Evolutionary conservation across 257 asterid genomes (phyloP), one percentile per base, ranked within the genome.

Genomic region (Verbena officinalis): DNA sequence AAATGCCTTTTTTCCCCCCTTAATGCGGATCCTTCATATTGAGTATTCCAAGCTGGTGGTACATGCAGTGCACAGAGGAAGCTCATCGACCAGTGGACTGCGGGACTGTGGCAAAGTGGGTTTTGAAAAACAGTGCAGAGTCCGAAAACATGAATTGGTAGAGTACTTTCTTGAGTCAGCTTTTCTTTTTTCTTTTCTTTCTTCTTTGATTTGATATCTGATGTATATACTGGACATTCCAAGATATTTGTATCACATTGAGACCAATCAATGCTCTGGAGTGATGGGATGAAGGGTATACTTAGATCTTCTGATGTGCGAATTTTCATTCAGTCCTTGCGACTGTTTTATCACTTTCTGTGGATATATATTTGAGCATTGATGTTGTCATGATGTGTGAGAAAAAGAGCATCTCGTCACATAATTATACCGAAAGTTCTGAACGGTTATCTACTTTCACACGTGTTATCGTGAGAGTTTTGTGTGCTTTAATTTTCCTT

Each of bases 71-170:
- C 74, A 86, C 88, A 30, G 99, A 94, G 84, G 99, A 94, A 79
- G 99, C 99, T 58, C 99, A 94, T 77, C 90, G 99, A 22, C 99
- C 99, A 0, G 99, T 94, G 74, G 95, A 85, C 77, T 94, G 99
- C 56, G 96, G 76, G 55, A 94, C 96, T 40, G 99, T 94, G 64
- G 80, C 91, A 14, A 90, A 84, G 72, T 94, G 99, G 99, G 78
- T 86, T 68, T 72, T 94, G 84, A 94, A 94, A 69, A 94, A 94
- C 81, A 83, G 96, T 73, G 99, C 99, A 3, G 99, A 94, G 75
- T 94, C 99, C 11, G 98, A 94, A 74, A 94, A 94, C 86, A 94
- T 94, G 99, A 94, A 94, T 72, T 94, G 99, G 99, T 94, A 83
- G 11, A 16, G 34, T 57, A 27, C 64, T 64, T 58, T 16, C 45